Evolutionary conservation across 331 rosid species (phyloP), one percentile per base, ranked within the genome.

Genomic region (Ulmus americana): DNA sequence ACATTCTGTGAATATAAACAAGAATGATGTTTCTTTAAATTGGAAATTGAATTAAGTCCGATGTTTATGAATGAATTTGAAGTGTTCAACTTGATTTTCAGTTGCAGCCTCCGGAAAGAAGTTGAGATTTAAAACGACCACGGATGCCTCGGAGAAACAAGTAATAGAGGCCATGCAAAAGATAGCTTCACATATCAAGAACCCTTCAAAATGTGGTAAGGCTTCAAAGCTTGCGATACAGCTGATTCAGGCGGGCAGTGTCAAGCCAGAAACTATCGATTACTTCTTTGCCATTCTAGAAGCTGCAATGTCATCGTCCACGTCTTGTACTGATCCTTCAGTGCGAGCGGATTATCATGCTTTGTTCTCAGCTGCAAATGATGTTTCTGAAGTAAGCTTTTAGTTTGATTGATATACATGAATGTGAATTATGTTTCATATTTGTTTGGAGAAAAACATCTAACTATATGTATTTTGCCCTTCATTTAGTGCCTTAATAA

Each of bases 201-300:
- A 81, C 79, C 95, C 95, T 41, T 55, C 82, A 1, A 92, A 92
- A 76, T 81, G 87, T 63, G 66, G 80, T 49, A 92, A 92, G 85
- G 98, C 98, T 72, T 80, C 97, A 39, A 83, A 94, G 83, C 95
- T 89, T 63, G 95, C 95, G 20, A 77, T 92, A 57, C 97, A 87
- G 83, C 83, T 89, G 71, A 84, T 89, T 80, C 85, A 85, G 61
- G 90, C 95, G 0, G 95, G 97, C 79, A 92, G 97, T 71, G 91
- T 92, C 51, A 92, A 89, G 82, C 76, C 82, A 45, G 84, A 78
- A 15, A 86, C 95, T 66, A 70, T 68, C 65, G 90, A 85, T 76
- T 65, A 70, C 81, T 82, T 82, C 70, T 82, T 89, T 62, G 68
- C 85, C 39, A 69, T 94, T 15, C 78, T 92, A 61, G 95, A 84